Evolutionary conservation across 176 grass and related monocot species (phyloP).

Genomic region (Phoenix roebelenii): DNA sequence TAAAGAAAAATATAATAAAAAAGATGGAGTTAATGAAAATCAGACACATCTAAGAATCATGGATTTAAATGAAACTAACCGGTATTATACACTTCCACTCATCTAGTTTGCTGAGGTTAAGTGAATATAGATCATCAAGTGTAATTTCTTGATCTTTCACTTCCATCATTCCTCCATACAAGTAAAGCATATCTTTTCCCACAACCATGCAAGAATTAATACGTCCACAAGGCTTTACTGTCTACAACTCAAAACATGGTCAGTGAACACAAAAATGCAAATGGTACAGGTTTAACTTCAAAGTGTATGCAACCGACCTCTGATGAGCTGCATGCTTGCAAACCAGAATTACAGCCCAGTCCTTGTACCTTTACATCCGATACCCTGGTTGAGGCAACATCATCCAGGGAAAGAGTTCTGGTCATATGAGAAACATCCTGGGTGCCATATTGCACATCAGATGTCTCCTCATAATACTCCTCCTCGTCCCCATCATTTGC

Average conservation of each 20-base stretch:
- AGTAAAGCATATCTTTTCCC: constrained; percentile 79
- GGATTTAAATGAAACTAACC: constrained; percentile 31
- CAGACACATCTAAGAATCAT: too few relatives aligned
- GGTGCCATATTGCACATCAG: constrained; percentile 31
- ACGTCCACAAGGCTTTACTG: constrained; percentile 73
- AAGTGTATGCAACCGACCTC: constrained; percentile 41
- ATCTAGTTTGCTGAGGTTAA: constrained; percentile 95
- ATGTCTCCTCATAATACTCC: constrained; percentile 41
- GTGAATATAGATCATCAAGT: constrained; percentile 93
- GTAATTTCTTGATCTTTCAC: constrained; percentile 94
- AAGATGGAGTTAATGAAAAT: too few relatives aligned
- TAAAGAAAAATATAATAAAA: too few relatives aligned
- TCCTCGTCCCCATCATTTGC: constrained; percentile 54
- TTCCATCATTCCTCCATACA: constrained; percentile 99
- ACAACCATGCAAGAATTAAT: constrained; percentile 90
- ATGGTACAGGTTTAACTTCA: background rate
- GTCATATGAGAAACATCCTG: constrained; percentile 68
- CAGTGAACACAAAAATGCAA: constrained; percentile 6
- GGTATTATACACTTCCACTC: constrained; percentile 95
- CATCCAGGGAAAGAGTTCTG: constrained; percentile 51
- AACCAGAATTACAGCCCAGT: constrained; percentile 33
- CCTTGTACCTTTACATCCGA: constrained; percentile 37
- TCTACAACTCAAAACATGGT: constrained; percentile 25
- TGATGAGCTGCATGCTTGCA: constrained; percentile 26
- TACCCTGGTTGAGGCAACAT: constrained; percentile 37